A percentile compares a stretch with the other conserved stretches of the same genome.
Evolutionary conservation across 345 rosid genomes (phyloP).

Genomic region (Corchorus capsularis): DNA sequence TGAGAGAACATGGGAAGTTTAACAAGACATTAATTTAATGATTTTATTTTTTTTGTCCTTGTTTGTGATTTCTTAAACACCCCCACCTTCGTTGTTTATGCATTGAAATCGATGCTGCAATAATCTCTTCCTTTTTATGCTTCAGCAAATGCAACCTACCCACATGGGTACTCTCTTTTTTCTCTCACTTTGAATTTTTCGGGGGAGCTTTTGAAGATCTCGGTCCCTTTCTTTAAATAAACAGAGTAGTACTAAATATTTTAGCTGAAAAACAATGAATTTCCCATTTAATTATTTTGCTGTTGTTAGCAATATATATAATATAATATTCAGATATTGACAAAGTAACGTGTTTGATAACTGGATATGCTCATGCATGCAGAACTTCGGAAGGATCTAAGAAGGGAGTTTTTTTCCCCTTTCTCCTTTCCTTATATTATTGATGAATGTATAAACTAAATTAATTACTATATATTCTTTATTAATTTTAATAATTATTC

Average conservation of each 20-base stretch:
- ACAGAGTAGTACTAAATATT: not conserved
- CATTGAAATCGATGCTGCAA: not conserved
- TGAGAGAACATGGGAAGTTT: slow-evolving; percentile 24
- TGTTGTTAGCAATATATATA: not conserved
- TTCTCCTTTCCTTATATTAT: too few relatives aligned
- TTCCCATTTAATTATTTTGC: too few relatives aligned
- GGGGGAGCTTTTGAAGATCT: not conserved
- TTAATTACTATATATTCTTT: too few relatives aligned
- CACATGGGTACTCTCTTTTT: not conserved
- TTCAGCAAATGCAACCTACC: slow-evolving; percentile 18
- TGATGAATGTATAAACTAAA: too few relatives aligned
- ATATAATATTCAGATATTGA: not conserved
- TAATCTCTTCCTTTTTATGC: not conserved
- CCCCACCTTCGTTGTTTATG: slow-evolving; percentile 8
- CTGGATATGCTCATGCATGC: not conserved
- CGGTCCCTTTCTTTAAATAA: not conserved
- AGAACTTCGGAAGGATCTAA: not conserved
- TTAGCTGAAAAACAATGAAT: not conserved
- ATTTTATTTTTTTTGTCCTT: not conserved
- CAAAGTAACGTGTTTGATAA: not conserved
- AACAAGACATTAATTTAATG: not conserved
- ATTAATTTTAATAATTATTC: too few relatives aligned
- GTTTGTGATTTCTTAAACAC: not conserved
- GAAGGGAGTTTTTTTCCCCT: not conserved
- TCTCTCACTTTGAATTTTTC: not conserved